These are phyloP conservation scores for Echinosophora koreensis DNA, from an alignment of 306 rosid species.

Conservation along the genomic window DNA sequence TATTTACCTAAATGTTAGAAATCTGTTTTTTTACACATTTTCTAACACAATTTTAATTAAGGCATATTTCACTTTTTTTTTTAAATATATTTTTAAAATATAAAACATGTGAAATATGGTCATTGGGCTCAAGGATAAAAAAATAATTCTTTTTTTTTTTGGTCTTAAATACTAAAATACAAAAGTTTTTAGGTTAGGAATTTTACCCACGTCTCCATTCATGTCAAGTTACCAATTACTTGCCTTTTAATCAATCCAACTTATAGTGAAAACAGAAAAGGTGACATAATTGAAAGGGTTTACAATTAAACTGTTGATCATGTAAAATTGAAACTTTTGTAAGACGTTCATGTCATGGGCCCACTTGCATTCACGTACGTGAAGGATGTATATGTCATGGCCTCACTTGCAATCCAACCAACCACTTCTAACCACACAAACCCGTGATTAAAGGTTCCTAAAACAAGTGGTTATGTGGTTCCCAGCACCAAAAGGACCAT, in stretches of 20 bases:
- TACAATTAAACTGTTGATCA: neutral
- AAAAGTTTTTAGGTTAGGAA: too few species aligned
- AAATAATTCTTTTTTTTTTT: too few species aligned
- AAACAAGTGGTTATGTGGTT: neutral
- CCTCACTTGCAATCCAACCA: conserved; percentile 22
- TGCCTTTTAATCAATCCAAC: neutral
- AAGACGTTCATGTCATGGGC: neutral
- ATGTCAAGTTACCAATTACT: neutral
- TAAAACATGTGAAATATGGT: neutral
- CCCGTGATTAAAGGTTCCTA: conserved; percentile 37
- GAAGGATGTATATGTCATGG: neutral
- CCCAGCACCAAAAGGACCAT: neutral
- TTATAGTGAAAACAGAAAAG: neutral
- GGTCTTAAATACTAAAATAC: neutral
- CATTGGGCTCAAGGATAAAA: neutral
- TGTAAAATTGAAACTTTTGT: neutral
- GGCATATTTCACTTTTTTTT: too few species aligned
- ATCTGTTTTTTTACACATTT: too few species aligned
- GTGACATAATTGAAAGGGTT: neutral
- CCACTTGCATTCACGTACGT: conserved; percentile 2
- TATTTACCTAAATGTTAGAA: too few species aligned
- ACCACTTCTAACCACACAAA: neutral
- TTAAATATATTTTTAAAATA: too few species aligned
- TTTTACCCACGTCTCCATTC: neutral
- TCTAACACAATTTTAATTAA: too few species aligned